Base-by-base conservation (phyloP, 1,284 basidiomycete genomes). In the Ganoderma meredithae region DNA sequence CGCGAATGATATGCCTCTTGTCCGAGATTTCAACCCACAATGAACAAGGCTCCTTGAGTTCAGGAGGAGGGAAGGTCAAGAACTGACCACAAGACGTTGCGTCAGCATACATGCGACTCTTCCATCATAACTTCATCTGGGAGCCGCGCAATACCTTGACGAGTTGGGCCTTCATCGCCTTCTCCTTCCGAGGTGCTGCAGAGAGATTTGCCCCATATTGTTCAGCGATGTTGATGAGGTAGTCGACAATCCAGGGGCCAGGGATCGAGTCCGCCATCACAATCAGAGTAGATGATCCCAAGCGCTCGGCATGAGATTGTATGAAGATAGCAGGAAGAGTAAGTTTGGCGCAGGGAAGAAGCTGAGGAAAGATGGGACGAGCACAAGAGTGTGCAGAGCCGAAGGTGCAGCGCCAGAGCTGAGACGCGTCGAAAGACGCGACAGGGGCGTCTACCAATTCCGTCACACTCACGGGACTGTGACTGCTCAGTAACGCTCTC, bases 81-180 rank as follows among this genome's bases (percentile, higher is more conserved):
- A 80, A 81, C 81, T 82, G 33, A 12, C 27, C 43, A 12, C 39
- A 36, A 22, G 47, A 9, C 13, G 15, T 53, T 39, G 39, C 44
- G 22, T 62, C 31, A 56, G 52, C 17, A 56, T 36, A 41, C 10
- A 19, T 36, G 25, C 19, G 25, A 1, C 13, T 12, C 12, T 39
- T 55, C 13, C 0, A 15, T 15, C 1, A 13, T 27, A 10, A 2
- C 22, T 60, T n/a, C 36, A 60, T 6, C 12, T n/a, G 6, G 22
- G 3, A 25, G 47, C 12, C 22, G 47, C 39, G 17, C 27, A 27
- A 22, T 71, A 86, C 89, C 78, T 89, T 83, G 60, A 83, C 80
- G 17, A 91, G 76, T 67, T 90, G 89, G 1, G 84, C 85, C 71
- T 82, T 88, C 69, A 80, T 84, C 60, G 77, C 79, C 70, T 80